Base-by-base conservation (phyloP, 257 asterid genomes). In the Nicotiana noctiflora region DNA sequence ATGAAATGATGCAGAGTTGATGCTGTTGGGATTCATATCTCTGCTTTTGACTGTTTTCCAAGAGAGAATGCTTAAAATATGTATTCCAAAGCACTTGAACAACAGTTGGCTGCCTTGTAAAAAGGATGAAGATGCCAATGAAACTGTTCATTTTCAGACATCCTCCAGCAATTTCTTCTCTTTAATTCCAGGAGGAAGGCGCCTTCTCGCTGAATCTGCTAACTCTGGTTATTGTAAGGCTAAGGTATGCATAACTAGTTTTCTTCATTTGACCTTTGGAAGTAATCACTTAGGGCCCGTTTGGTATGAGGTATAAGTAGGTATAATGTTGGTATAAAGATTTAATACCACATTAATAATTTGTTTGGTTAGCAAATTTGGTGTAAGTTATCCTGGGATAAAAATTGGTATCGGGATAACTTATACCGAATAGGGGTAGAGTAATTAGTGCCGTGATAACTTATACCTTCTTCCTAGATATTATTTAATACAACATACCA, bases 11-110 rank as follows among this genome's bases (percentile, higher is more conserved):
- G 81, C 93, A 92, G 97, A 90, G 85, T 84, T 92, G 89, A 92
- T 92, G 97, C 80, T 92, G 80, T 72, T 92, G 87, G 97, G 97
- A 57, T 92, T 92, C 74, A 90, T 92, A 82, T 92, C 97, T 56
- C 84, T 92, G 79, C 84, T 92, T 84, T 83, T 92, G 81, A 81
- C 86, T 11, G 91, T 87, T 13, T 85, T 82, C 25, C 94, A 92
- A 84, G 51, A 15, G 32, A 83, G 86, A 37, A 83, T 92, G 25
- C 57, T 53, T 8, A 81, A 83, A 59, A 80, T 90, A 55, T 92
- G 94, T 84, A 86, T 92, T 17, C 89, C 87, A 10, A 84, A 87
- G 70, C 78, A 85, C 86, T 80, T 83, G 78, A 64, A 82, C 0
- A 23, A 88, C 34, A 80, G 81, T 83, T 91, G 92, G 95, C 91